Evolutionary conservation across 2,329 filamentous ascomycete genomes (phyloP), one percentile per base, ranked within the genome.

Genomic region (Ceratocystis colombiana): DNA sequence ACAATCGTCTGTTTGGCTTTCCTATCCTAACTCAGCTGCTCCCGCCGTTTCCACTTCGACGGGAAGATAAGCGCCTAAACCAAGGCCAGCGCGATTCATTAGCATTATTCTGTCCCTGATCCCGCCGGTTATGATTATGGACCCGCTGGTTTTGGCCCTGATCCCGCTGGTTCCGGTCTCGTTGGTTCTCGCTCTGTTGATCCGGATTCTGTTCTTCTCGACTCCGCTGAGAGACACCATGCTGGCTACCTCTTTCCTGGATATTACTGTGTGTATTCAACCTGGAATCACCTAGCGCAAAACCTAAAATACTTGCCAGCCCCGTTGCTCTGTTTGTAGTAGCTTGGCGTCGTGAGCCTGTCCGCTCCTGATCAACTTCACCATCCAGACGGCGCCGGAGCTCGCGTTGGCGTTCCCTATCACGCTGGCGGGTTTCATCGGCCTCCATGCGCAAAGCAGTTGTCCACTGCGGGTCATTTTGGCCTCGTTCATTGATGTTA

Each of bases 361-460:
- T 28, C 17, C 61, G 61, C 7, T 48, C 37, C 22, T 33, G 61
- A 5, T 63, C 61, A 33, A 10, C 33, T 15, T 41, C 44, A 20
- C 17, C 6, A 33, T 59, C 55, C 10, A 20, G 6, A 37, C 25
- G 55, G 5, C 55, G 28, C 33, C 33, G 55, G 15, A 28, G 61
- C 44, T 63, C 22, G 30, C 61, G 61, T 63, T 63, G 37, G 25
- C 61, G 61, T 20, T 63, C 45, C 28, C 61, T 30, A 33, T 50
- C 44, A 8, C 61, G 61, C 61, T 63, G 61, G 12, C 61, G 45
- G 33, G 46, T 50, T 45, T 63, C 61, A 5, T 17, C 41, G 6
- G 45, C 61, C 33, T 63, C 61, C 20, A 59, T 57, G 33, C 63
- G 10, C 10, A 37, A 20, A 8, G 48, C 6, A 8, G 48, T 3